phyloP scores from a whole-genome alignment of 345 rosid genomes.

The Citrus sp. region DNA sequence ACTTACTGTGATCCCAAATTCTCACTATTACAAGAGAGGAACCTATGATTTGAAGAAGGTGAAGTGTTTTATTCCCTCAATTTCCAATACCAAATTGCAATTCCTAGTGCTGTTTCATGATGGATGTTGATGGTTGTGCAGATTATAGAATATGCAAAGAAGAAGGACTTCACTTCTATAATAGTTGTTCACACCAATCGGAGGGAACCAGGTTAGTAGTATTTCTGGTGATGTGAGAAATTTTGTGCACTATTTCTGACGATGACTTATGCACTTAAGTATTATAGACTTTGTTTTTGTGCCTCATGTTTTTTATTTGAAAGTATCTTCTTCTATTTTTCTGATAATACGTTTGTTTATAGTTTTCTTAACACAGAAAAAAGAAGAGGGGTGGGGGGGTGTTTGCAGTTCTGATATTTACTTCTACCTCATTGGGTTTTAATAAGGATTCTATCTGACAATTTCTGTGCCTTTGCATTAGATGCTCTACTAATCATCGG shows the following conservation, averaged over 20 bases:
- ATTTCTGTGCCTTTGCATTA: conserved; percentile 18
- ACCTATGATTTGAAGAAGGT: conserved; percentile 94
- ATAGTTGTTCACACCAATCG: conserved; percentile 84
- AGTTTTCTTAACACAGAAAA: too few relatives aligned
- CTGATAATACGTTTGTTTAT: not conserved
- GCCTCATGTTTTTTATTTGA: not conserved
- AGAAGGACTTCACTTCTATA: conserved; percentile 73
- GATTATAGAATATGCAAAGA: conserved; percentile 87
- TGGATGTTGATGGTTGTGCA: conserved; percentile 23
- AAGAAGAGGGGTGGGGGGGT: too few relatives aligned
- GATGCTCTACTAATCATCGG: conserved; percentile 83
- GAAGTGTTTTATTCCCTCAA: conserved; percentile 8
- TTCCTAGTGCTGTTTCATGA: not conserved
- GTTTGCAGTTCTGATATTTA: not conserved
- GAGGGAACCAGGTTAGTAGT: conserved; percentile 80
- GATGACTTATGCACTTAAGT: not conserved
- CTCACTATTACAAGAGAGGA: conserved; percentile 77
- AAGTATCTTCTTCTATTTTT: not conserved
- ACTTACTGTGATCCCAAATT: conserved; percentile 77
- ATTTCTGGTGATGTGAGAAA: not conserved
- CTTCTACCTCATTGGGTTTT: not conserved
- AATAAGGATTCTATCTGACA: conserved; percentile 6
- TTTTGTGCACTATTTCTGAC: not conserved
- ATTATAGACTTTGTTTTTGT: not conserved
- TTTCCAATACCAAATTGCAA: not conserved